A percentile compares a stretch with the other conserved stretches of the same genome.
These are phyloP conservation scores for Sporothrix curviconia DNA, from an alignment of 2,329 filamentous ascomycete species.

Conservation along the genomic window DNA sequence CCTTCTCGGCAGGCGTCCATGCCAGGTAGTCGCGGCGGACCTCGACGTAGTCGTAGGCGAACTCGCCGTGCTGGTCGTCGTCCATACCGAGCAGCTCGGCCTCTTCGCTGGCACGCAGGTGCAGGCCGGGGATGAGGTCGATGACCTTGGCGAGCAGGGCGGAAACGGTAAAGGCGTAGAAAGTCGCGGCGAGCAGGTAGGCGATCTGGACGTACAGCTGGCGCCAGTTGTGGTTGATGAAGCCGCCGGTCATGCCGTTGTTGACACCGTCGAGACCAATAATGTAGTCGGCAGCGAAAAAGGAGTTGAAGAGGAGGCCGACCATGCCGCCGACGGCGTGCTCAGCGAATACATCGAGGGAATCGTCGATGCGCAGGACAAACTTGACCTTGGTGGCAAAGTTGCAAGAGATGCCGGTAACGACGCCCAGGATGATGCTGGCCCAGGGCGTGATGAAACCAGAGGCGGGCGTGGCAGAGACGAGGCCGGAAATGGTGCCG, in stretches of 20 bases:
- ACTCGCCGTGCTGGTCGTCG: slow-evolving; percentile 84
- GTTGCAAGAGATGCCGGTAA: slow-evolving; percentile 60
- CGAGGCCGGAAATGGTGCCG: slow-evolving; percentile 63
- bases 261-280: slow-evolving; percentile 74
- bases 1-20: slow-evolving; percentile 70
- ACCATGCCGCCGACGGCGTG: slow-evolving; percentile 64
- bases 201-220: slow-evolving; percentile 75
- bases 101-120: slow-evolving; percentile 73
- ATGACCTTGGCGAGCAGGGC: slow-evolving; percentile 67
- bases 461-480: slow-evolving; percentile 62
- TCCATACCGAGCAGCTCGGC: slow-evolving; percentile 84
- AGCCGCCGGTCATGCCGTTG: slow-evolving; percentile 58
- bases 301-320: slow-evolving; percentile 64
- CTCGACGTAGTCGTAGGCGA: slow-evolving; percentile 86
- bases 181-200: slow-evolving; percentile 60
- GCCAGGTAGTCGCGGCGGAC: slow-evolving; percentile 82
- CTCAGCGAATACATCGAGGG: slow-evolving; percentile 66
- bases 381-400: slow-evolving; percentile 62
- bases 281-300: slow-evolving; percentile 64
- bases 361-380: slow-evolving; percentile 60
- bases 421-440: slow-evolving; percentile 58
- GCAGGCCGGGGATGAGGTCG: slow-evolving; percentile 68
- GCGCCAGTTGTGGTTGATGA: slow-evolving; percentile 67
- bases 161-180: slow-evolving; percentile 67
- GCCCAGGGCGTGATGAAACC: slow-evolving; percentile 64